Evolutionary conservation across 2,329 filamentous ascomycete species (phyloP).

Genomic region (Mycocentrospora acerina): DNA sequence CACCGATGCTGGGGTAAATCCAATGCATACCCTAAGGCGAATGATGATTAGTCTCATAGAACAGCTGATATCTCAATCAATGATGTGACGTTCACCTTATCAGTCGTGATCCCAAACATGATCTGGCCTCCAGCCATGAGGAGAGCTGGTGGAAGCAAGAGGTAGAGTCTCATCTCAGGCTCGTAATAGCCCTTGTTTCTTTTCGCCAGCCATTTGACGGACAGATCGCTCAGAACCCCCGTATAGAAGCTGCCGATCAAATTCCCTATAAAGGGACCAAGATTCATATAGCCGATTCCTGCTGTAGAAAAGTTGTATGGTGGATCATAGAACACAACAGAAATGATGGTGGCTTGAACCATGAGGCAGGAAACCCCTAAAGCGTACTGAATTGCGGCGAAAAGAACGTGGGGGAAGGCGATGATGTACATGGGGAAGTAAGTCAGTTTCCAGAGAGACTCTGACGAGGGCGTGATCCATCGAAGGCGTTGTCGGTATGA

Average conservation of each 20-base stretch:
- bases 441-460: too few relatives aligned
- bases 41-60: too few relatives aligned
- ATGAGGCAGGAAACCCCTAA: constrained; percentile 62
- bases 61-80: too few relatives aligned
- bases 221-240: constrained; percentile 58
- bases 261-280: constrained; percentile 58
- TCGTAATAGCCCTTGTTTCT: constrained; percentile 57
- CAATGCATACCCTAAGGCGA: too few relatives aligned
- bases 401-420: constrained; percentile 59
- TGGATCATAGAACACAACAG: constrained; percentile 56
- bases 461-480: constrained; percentile 59
- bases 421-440: constrained; percentile 58
- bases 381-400: constrained; percentile 61
- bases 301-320: constrained; percentile 60
- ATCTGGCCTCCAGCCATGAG: too few relatives aligned
- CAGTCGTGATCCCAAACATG: too few relatives aligned
- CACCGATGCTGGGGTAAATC: too few relatives aligned
- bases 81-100: too few relatives aligned
- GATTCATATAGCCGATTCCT: constrained; percentile 59
- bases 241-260: constrained; percentile 60
- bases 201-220: constrained; percentile 58
- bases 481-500: constrained; percentile 59
- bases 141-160: too few relatives aligned
- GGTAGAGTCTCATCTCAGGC: constrained; percentile 56
- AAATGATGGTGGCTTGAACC: constrained; percentile 60